These are phyloP conservation scores for Exserohilum rostratum DNA, from an alignment of 2,329 filamentous ascomycete genomes.

Conservation along the genomic window DNA sequence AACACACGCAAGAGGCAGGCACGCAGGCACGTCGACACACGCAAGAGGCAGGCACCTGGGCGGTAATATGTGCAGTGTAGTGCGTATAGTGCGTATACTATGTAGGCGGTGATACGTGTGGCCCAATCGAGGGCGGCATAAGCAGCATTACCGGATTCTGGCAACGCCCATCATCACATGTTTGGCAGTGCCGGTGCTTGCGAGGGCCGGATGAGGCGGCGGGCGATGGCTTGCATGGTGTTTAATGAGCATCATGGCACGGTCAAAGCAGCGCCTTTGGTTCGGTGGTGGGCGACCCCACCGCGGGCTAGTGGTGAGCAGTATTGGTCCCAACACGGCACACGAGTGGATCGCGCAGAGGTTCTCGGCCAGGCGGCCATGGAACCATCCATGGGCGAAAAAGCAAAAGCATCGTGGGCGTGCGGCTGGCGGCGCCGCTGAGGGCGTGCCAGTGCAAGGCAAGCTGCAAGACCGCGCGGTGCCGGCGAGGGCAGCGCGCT, in stretches of 20 bases:
- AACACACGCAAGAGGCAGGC: not conserved
- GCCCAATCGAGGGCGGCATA: too few relatives aligned
- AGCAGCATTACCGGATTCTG: too few relatives aligned
- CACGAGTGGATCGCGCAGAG: conserved; percentile 4
- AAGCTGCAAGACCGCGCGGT: conserved; percentile 12
- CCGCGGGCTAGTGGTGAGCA: not conserved
- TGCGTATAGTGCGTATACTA: too few relatives aligned
- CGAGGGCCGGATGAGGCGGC: conserved; percentile 4
- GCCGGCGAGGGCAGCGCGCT: not conserved
- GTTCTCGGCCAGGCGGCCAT: conserved; percentile 11
- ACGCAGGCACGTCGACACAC: not conserved
- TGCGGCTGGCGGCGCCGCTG: conserved; percentile 6
- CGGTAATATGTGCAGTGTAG: too few relatives aligned
- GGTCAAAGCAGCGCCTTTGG: conserved; percentile 1
- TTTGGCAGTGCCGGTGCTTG: too few relatives aligned
- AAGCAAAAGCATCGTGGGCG: conserved; percentile 5
- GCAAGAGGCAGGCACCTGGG: not conserved
- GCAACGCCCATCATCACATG: too few relatives aligned
- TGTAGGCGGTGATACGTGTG: too few relatives aligned
- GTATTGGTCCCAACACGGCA: conserved; percentile 4
- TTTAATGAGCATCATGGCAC: conserved; percentile 8
- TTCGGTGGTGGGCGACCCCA: conserved; percentile 1
- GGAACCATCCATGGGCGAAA: not conserved
- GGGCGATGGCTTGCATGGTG: conserved; percentile 1
- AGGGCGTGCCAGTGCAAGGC: too few relatives aligned